Evolutionary conservation across 2,329 filamentous ascomycete genomes (phyloP).

Genomic region (Elsinoe fawcettii): DNA sequence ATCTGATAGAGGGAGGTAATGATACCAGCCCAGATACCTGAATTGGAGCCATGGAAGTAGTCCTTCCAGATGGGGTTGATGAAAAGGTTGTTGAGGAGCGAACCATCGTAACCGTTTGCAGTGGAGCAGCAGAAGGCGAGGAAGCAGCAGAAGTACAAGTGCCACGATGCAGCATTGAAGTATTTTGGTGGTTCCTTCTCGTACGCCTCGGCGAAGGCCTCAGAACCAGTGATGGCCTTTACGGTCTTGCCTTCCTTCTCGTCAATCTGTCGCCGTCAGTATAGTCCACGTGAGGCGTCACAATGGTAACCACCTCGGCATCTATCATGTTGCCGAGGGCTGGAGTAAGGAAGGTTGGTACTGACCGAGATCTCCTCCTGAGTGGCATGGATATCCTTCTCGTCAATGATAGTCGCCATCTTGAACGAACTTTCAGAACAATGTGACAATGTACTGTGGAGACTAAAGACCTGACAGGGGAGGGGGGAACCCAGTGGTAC

Average conservation of each 20-base stretch:
- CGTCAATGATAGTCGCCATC: constrained; percentile 5
- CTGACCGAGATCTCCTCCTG: constrained; percentile 12
- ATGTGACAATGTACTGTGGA: background rate
- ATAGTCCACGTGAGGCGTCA: background rate
- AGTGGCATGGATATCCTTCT: constrained; percentile 9
- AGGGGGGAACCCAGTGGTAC: background rate
- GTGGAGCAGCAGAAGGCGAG: constrained; percentile 12
- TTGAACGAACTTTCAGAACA: background rate
- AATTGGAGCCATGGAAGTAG: constrained; percentile 36
- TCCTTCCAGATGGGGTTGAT: constrained; percentile 41
- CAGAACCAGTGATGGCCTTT: constrained; percentile 45
- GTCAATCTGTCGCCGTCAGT: constrained; percentile 6
- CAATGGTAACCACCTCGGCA: constrained; percentile 1
- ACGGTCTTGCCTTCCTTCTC: constrained; percentile 20
- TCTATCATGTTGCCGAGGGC: background rate
- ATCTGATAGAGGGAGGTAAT: constrained; percentile 44
- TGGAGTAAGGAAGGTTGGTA: background rate
- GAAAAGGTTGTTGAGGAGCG: constrained; percentile 46
- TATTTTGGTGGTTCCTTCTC: constrained; percentile 43
- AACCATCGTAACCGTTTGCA: constrained; percentile 50
- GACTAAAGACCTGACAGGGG: background rate
- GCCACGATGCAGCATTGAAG: constrained; percentile 15
- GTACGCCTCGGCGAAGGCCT: constrained; percentile 49
- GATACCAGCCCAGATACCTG: constrained; percentile 39
- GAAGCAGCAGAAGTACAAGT: constrained; percentile 8